phyloP scores from a whole-genome alignment of 2,329 filamentous ascomycete genomes.

The Kalmusia sp. region DNA sequence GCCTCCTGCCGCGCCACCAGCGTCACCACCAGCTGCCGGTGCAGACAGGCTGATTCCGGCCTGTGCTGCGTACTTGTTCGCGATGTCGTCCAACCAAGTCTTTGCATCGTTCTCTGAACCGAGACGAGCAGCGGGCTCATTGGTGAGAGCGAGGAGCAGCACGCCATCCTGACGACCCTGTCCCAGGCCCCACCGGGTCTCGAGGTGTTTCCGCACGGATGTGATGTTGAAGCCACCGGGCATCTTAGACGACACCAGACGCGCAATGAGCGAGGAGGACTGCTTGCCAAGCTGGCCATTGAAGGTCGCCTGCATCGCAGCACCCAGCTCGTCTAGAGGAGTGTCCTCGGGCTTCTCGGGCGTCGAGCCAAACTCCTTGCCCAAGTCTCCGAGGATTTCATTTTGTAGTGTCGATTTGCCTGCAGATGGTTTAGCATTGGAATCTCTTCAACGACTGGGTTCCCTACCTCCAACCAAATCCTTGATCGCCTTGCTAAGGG shows the following conservation, averaged over 20 bases:
- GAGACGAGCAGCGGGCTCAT: slow-evolving; percentile 88
- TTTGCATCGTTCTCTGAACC: slow-evolving; percentile 92
- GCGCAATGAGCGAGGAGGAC: slow-evolving; percentile 88
- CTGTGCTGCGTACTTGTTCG: slow-evolving; percentile 86
- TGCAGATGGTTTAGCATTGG: slow-evolving; percentile 48
- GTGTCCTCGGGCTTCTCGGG: slow-evolving; percentile 99
- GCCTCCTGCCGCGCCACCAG: slow-evolving; percentile 74
- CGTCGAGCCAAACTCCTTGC: slow-evolving; percentile 97
- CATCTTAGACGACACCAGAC: slow-evolving; percentile 98
- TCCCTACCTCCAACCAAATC: slow-evolving; percentile 91
- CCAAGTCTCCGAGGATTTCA: slow-evolving; percentile 95
- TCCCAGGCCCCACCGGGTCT: slow-evolving; percentile 89
- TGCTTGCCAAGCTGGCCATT: slow-evolving; percentile 98
- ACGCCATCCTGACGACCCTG: slow-evolving; percentile 90
- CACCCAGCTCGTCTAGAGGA: slow-evolving; percentile 92
- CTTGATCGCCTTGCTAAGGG: slow-evolving; percentile 96
- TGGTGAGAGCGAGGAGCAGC: slow-evolving; percentile 85
- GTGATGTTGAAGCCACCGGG: slow-evolving; percentile 99
- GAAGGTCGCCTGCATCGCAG: slow-evolving; percentile 97
- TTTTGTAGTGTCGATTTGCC: slow-evolving; percentile 99
- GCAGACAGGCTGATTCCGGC: slow-evolving; percentile 85
- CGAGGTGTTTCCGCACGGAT: slow-evolving; percentile 90
- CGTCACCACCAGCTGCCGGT: slow-evolving; percentile 73
- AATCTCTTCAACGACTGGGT: slow-evolving; percentile 21
- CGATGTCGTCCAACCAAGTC: slow-evolving; percentile 84